Evolutionary conservation across 164 flowering plant species (phyloP).

Genomic region (Brasenia schreberi): DNA sequence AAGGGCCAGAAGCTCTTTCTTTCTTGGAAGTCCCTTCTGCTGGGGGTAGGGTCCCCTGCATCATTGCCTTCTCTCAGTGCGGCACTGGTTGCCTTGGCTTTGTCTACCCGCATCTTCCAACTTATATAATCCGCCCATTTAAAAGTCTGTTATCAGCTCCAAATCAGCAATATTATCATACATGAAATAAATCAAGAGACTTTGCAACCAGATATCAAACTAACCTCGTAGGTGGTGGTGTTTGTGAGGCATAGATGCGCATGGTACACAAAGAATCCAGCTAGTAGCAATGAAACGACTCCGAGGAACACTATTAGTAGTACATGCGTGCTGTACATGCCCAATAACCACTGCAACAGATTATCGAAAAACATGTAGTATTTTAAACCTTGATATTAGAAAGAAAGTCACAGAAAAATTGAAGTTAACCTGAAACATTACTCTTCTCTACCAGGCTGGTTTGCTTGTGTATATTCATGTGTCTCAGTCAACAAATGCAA

Average conservation of each 20-base stretch:
- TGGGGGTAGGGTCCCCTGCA: not conserved
- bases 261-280: conserved; percentile 84
- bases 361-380: not conserved
- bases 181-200: not conserved
- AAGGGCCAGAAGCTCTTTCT: not conserved
- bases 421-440: too few species aligned
- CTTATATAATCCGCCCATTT: conserved; percentile 82
- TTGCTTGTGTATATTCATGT: too few species aligned
- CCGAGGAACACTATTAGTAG: conserved; percentile 85
- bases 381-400: too few species aligned
- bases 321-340: conserved; percentile 82
- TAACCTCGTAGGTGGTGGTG: conserved; percentile 93
- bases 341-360: conserved; percentile 71
- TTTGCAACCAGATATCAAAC: not conserved
- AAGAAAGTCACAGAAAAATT: too few species aligned
- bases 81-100: conserved; percentile 66
- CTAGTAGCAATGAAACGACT: conserved; percentile 57
- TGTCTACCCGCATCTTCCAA: conserved; percentile 61
- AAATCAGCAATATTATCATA: not conserved
- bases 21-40: not conserved
- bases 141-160: conserved; percentile 36
- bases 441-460: too few species aligned
- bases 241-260: conserved; percentile 71
- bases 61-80: conserved; percentile 39
- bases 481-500: too few species aligned